phyloP scores from a whole-genome alignment of 768 basidiomycete species.

The Tricholoma bakamatsutake region DNA sequence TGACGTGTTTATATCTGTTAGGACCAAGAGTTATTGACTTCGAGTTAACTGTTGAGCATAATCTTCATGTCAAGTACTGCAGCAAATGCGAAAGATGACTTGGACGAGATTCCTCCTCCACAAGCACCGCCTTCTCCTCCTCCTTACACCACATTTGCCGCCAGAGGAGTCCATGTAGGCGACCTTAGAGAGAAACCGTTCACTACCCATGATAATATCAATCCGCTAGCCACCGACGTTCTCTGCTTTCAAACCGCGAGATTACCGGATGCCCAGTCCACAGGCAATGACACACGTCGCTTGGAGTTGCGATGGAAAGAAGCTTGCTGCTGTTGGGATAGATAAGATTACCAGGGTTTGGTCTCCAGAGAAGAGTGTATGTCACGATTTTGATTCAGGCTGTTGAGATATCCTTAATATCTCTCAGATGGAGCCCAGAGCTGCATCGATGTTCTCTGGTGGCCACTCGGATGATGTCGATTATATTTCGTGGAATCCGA shows the following conservation, averaged over 20 bases:
- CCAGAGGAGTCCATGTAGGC: slow-evolving; percentile 71
- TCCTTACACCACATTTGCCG: slow-evolving; percentile 62
- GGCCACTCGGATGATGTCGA: slow-evolving; percentile 79
- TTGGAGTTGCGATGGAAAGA: slow-evolving; percentile 82
- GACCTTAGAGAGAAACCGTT: slow-evolving; percentile 2
- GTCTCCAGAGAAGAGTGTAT: slow-evolving; percentile 71
- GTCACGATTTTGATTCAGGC: slow-evolving; percentile 18
- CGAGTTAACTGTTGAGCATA: neutral
- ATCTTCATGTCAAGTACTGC: slow-evolving; percentile 16
- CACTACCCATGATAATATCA: neutral
- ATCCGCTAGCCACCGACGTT: slow-evolving; percentile 62
- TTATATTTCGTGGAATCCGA: slow-evolving; percentile 80
- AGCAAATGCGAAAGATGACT: slow-evolving; percentile 38
- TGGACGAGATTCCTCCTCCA: slow-evolving; percentile 50
- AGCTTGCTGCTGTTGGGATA: slow-evolving; percentile 74
- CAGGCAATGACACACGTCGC: slow-evolving; percentile 73
- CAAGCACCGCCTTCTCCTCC: slow-evolving; percentile 68
- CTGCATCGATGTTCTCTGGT: slow-evolving; percentile 59
- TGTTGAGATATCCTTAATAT: neutral
- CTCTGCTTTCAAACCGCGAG: slow-evolving; percentile 74
- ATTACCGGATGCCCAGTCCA: slow-evolving; percentile 57
- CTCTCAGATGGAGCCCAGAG: slow-evolving; percentile 61
- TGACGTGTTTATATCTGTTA: neutral
- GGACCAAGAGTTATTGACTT: neutral
- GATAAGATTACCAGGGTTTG: slow-evolving; percentile 77